A percentile compares a stretch with the other conserved stretches of the same genome.
Evolutionary conservation across 1,284 basidiomycete species (phyloP).

Genomic region (Rhodofomes roseus): DNA sequence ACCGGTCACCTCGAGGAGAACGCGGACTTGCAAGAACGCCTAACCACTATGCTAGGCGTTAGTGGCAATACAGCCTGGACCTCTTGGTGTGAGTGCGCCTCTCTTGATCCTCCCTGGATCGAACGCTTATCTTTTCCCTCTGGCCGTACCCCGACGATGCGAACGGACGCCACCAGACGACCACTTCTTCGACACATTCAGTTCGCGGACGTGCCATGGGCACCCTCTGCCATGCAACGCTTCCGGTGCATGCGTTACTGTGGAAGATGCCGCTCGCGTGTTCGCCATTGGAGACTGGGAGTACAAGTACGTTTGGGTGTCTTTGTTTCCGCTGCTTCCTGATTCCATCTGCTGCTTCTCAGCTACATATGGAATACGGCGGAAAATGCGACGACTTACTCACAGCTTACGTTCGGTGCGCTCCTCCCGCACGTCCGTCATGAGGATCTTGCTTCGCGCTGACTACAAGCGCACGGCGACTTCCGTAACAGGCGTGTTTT

Average conservation of each 20-base stretch:
- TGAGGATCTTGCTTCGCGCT: not conserved
- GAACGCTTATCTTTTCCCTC: constrained; percentile 1
- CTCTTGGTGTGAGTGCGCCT: constrained; percentile 34
- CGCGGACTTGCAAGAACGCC: constrained; percentile 34
- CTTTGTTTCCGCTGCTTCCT: not conserved
- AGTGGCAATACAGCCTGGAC: constrained; percentile 41
- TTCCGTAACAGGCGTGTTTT: constrained; percentile 27
- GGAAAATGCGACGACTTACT: constrained; percentile 40
- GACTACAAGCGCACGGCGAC: not conserved
- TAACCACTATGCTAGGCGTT: constrained; percentile 45
- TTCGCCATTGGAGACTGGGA: constrained; percentile 45
- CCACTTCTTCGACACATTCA: constrained; percentile 48
- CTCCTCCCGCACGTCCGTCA: not conserved
- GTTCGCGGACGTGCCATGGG: constrained; percentile 44
- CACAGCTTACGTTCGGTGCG: constrained; percentile 45
- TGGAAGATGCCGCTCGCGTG: constrained; percentile 40
- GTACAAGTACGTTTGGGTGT: constrained; percentile 39
- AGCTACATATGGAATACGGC: constrained; percentile 53
- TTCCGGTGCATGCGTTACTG: constrained; percentile 40
- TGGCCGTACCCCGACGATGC: not conserved
- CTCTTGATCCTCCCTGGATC: not conserved
- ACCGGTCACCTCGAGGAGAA: constrained; percentile 44
- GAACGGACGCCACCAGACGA: constrained; percentile 24
- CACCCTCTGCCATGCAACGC: constrained; percentile 48
- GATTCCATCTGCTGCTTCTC: not conserved